Percentiles rank a stretch among this genome's conserved stretches.
phyloP scores from a whole-genome alignment of 331 rosid species.

The Malus hybrid region DNA sequence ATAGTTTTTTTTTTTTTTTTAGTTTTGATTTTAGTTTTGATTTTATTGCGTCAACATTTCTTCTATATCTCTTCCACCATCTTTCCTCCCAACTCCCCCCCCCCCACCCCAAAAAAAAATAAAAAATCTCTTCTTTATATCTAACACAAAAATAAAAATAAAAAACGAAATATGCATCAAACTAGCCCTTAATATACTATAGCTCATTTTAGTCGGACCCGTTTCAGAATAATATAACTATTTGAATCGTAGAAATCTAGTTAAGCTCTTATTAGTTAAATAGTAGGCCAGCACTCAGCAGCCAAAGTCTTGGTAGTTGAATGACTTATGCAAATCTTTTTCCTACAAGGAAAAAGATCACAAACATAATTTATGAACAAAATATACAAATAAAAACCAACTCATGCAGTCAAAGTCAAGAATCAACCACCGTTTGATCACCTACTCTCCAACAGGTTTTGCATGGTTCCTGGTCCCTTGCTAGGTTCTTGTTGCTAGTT shows the following conservation, averaged over 20 bases:
- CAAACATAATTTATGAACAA: background rate
- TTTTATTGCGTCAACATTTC: too few species aligned
- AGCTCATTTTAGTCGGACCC: background rate
- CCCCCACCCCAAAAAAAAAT: too few species aligned
- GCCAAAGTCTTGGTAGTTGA: constrained; percentile 6
- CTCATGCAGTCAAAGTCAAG: constrained; percentile 8
- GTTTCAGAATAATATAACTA: background rate
- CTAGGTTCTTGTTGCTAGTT: background rate
- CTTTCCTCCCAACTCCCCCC: too few species aligned
- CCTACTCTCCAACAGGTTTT: background rate
- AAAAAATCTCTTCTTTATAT: too few species aligned
- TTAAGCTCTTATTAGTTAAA: background rate
- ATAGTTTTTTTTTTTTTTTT: too few species aligned
- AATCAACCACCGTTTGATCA: background rate
- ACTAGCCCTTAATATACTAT: too few species aligned
- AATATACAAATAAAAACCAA: background rate
- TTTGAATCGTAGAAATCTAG: background rate
- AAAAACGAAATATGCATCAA: too few species aligned
- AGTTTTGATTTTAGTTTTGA: too few species aligned
- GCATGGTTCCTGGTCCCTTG: background rate
- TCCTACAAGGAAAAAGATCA: background rate
- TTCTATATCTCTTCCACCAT: too few species aligned
- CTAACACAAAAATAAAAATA: too few species aligned
- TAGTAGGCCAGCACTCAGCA: too few species aligned
- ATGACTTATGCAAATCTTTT: background rate